Conservation (phyloP, 2,329 filamentous ascomycete genomes). For the Pleoardoris graminearum region DNA sequence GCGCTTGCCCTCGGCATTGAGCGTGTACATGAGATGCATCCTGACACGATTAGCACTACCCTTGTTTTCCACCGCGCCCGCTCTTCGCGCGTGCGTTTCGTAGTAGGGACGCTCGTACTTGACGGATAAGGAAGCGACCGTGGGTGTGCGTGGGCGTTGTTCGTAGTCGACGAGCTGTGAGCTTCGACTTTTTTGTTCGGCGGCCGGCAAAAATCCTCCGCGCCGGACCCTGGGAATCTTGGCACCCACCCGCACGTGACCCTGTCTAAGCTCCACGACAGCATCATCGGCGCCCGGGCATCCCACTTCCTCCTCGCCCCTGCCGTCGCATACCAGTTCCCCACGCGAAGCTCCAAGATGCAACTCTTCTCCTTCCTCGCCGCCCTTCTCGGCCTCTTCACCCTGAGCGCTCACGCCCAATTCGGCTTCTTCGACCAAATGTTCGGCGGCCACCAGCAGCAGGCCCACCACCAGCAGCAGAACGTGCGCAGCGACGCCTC, state of each 20-base stretch:
- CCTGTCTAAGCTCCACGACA: slow-evolving; percentile 26
- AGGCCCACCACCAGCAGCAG: slow-evolving; percentile 65
- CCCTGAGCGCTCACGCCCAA: slow-evolving; percentile 71
- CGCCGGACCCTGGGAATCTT: slow-evolving; percentile 23
- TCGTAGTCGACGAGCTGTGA: too few relatives aligned
- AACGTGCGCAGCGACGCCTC: slow-evolving; percentile 83
- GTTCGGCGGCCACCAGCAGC: slow-evolving; percentile 70
- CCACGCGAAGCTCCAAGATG: slow-evolving; percentile 24
- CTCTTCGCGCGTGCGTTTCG: neutral
- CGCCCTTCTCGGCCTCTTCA: slow-evolving; percentile 52
- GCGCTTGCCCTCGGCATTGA: slow-evolving; percentile 81
- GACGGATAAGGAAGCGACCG: slow-evolving; percentile 2
- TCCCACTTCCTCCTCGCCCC: neutral
- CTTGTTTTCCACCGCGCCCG: neutral
- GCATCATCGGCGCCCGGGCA: slow-evolving; percentile 15
- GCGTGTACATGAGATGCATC: slow-evolving; percentile 84
- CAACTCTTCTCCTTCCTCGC: slow-evolving; percentile 38
- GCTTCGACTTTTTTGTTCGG: slow-evolving; percentile 22
- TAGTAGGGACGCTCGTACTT: slow-evolving; percentile 10
- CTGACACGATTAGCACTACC: slow-evolving; percentile 19
- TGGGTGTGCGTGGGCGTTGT: neutral
- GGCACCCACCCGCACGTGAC: slow-evolving; percentile 11
- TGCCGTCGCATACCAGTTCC: neutral
- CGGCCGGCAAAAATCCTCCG: slow-evolving; percentile 19
- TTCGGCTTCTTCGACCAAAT: slow-evolving; percentile 99